These are phyloP conservation scores for Corynascus novoguineensis DNA, from an alignment of 495 filamentous ascomycete genomes.

Conservation along the genomic window DNA sequence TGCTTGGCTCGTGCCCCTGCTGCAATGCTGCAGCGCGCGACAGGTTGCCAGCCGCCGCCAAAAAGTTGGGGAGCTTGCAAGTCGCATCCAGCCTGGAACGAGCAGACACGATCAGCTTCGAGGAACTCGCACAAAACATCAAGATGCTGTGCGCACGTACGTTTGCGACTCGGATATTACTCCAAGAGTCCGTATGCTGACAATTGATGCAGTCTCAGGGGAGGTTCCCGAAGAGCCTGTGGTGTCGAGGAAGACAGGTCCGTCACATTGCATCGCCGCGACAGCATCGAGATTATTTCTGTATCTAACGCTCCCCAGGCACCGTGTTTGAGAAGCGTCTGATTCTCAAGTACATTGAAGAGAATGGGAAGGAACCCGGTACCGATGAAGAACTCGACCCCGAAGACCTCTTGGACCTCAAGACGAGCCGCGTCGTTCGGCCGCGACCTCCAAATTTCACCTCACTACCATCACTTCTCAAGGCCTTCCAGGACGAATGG, in stretches of 20 bases:
- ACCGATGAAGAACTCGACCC: slow-evolving; percentile 80
- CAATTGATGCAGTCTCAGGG: slow-evolving; percentile 68
- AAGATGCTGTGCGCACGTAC: slow-evolving; percentile 72
- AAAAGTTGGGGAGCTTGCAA: slow-evolving; percentile 22
- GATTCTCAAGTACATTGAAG: slow-evolving; percentile 88
- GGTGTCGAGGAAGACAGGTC: slow-evolving; percentile 89
- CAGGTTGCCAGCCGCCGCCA: slow-evolving; percentile 11
- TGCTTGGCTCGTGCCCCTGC: slow-evolving; percentile 10
- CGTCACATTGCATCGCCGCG: slow-evolving; percentile 26
- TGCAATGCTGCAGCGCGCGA: neutral
- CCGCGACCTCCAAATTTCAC: slow-evolving; percentile 92
- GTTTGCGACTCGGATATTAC: neutral
- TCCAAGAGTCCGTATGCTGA: slow-evolving; percentile 15
- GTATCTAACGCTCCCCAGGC: slow-evolving; percentile 46
- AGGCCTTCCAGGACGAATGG: slow-evolving; percentile 98
- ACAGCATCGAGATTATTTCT: neutral
- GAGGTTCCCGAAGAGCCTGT: slow-evolving; percentile 95
- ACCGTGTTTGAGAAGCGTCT: slow-evolving; percentile 90
- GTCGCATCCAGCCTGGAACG: slow-evolving; percentile 2
- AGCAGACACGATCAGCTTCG: neutral
- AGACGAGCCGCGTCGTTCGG: slow-evolving; percentile 71
- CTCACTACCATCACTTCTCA: slow-evolving; percentile 92
- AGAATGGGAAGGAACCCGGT: slow-evolving; percentile 90
- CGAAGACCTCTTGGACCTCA: slow-evolving; percentile 84
- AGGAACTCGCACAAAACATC: neutral